Base-by-base conservation (phyloP, 148 eudicot genomes). In the Selenicereus undatus region DNA sequence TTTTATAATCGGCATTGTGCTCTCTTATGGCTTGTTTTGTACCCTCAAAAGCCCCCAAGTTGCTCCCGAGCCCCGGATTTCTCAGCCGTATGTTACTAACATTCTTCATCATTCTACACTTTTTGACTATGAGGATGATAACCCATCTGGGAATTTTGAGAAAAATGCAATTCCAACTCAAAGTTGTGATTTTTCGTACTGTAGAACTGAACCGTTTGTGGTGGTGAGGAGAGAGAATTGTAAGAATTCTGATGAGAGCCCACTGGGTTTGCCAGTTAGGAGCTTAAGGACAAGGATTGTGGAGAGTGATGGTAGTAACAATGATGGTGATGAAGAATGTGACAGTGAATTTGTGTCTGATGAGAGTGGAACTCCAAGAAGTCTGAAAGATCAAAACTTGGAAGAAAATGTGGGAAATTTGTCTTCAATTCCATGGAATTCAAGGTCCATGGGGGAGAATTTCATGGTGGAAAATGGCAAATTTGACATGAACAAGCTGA, bases 211-310 rank as follows among this genome's bases (percentile, higher is more conserved):
- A 76, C 81, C 93, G 3, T 64, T 82, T 79, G 88, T 81, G 22
- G 81, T 84, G 72, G 88, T 86, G 76, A 74, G 78, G 60, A 75
- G 78, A 76, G 87, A 81, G 65, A 84, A 74, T 66, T 56, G 74
- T 76, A 85, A 26, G 20, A 71, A 58, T 65, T 51, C 82, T 74
- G 90, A 71, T 80, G 83, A 87, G 51, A 73, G 65, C 42, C 90
- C 92, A 60, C 86, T 94, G 89, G 82, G 84, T 69, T 88, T 94
- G 87, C 98, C 97, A 24, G 86, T 94, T 76, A 82, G 97, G 82
- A 93, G 92, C 79, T 73, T 92, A 39, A 88, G 89, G 85, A 91
- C 95, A 42, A 85, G 86, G 52, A 79, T 80, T 87, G 79, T 82
- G 79, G 92, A 84, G 43, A 82, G 80, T 89, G 89, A 83, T 51